Conservation (phyloP, 2,329 filamentous ascomycete genomes). For the Sporothrix curviconia region DNA sequence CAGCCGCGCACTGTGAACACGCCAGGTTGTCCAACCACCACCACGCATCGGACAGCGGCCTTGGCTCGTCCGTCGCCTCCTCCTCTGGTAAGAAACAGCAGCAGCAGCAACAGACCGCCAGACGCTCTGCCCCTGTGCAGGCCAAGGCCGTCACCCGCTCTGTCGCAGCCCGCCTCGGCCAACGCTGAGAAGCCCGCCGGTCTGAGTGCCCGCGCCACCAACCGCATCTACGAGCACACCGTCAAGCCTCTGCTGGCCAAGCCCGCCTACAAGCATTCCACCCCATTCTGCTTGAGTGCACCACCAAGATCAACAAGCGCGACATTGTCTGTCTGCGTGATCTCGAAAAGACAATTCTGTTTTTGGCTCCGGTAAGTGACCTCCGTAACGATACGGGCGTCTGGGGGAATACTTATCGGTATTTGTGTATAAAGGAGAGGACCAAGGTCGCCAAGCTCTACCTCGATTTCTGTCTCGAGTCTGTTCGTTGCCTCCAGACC, state of each 20-base stretch:
- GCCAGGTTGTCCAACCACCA: slow-evolving; percentile 50
- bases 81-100: slow-evolving; percentile 46
- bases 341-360: slow-evolving; percentile 86
- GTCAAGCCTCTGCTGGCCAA: slow-evolving; percentile 72
- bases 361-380: slow-evolving; percentile 84
- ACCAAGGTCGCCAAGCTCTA: slow-evolving; percentile 65
- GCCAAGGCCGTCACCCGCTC: slow-evolving; percentile 58
- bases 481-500: slow-evolving; percentile 82
- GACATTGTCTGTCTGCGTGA: slow-evolving; percentile 88
- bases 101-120: neutral
- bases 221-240: slow-evolving; percentile 73
- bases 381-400: slow-evolving; percentile 34
- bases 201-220: slow-evolving; percentile 63
- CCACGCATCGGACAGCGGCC: slow-evolving; percentile 78
- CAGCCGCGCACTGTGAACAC: slow-evolving; percentile 43
- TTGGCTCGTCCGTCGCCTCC: slow-evolving; percentile 73
- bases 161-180: slow-evolving; percentile 41
- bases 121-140: slow-evolving; percentile 29
- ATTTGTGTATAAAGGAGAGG: slow-evolving; percentile 69
- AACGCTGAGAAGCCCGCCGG: slow-evolving; percentile 47
- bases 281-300: slow-evolving; percentile 69
- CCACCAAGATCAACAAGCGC: slow-evolving; percentile 71
- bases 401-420: slow-evolving; percentile 62
- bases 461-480: slow-evolving; percentile 82
- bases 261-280: slow-evolving; percentile 71